Percentiles rank a stretch among this genome's conserved stretches.
These are phyloP conservation scores for Millerago galiae DNA, from an alignment of 805 yeast genomes.

Conservation along the genomic window DNA sequence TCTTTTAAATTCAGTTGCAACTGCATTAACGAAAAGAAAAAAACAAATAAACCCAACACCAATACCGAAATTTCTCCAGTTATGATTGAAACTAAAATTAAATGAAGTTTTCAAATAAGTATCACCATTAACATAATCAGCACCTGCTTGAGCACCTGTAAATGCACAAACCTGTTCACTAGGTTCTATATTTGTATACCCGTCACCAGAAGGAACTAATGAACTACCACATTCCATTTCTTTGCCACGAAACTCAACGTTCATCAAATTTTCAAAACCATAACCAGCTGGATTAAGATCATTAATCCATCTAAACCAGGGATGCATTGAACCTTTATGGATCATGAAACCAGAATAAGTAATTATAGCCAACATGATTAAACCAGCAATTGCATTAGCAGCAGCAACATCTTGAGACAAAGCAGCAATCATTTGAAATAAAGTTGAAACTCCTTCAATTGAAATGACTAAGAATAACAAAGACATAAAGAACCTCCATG, in stretches of 20 bases:
- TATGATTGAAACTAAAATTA: slow-evolving; percentile 48
- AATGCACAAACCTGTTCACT: slow-evolving; percentile 48
- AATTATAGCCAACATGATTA: slow-evolving; percentile 41
- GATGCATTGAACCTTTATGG: slow-evolving; percentile 54
- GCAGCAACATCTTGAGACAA: slow-evolving; percentile 12
- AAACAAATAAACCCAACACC: slow-evolving; percentile 45
- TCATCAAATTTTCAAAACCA: slow-evolving; percentile 57
- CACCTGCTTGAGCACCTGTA: slow-evolving; percentile 56
- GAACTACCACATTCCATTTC: slow-evolving; percentile 45
- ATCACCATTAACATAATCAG: slow-evolving; percentile 49
- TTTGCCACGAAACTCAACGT: slow-evolving; percentile 56
- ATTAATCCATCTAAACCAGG: slow-evolving; percentile 67
- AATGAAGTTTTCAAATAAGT: slow-evolving; percentile 43
- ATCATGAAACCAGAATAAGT: slow-evolving; percentile 64
- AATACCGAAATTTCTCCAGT: slow-evolving; percentile 80
- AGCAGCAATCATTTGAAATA: slow-evolving; percentile 46
- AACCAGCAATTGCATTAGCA: slow-evolving; percentile 58
- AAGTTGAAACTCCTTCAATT: slow-evolving; percentile 40
- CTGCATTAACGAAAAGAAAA: slow-evolving; percentile 46
- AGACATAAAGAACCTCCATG: slow-evolving; percentile 50
- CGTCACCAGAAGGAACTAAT: slow-evolving; percentile 57
- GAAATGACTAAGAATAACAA: slow-evolving; percentile 38
- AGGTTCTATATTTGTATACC: slow-evolving; percentile 34
- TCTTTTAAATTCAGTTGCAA: slow-evolving; percentile 47
- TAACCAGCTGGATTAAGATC: slow-evolving; percentile 52